These are phyloP conservation scores for Flagelloscypha sp. DNA, from an alignment of 768 basidiomycete genomes.

Conservation along the genomic window DNA sequence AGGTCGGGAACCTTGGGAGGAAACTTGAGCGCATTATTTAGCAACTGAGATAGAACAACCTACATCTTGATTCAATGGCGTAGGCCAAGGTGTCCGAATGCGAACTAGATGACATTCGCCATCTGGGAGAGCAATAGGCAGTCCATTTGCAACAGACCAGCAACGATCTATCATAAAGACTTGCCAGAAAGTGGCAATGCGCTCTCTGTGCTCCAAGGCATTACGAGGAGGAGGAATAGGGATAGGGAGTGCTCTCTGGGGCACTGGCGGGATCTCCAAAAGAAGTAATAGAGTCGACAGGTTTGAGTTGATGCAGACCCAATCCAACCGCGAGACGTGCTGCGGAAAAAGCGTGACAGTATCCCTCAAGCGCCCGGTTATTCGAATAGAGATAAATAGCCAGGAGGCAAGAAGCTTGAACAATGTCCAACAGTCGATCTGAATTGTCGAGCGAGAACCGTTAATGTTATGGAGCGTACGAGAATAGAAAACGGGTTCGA, in stretches of 20 bases:
- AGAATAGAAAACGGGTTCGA: conserved; percentile 42
- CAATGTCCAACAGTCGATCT: conserved; percentile 48
- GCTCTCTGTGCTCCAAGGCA: conserved; percentile 35
- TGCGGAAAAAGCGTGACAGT: conserved; percentile 51
- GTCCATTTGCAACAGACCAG: conserved; percentile 48
- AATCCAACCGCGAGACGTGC: conserved; percentile 54
- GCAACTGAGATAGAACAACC: conserved; percentile 12
- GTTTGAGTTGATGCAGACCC: conserved; percentile 47
- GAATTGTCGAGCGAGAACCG: conserved; percentile 43
- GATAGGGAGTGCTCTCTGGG: conserved; percentile 19
- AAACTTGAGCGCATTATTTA: neutral
- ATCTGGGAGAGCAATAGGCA: conserved; percentile 45
- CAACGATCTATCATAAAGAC: conserved; percentile 54
- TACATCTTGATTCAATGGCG: conserved; percentile 18
- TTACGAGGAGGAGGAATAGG: conserved; percentile 28
- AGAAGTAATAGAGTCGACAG: too few species aligned
- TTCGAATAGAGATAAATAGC: conserved; percentile 54
- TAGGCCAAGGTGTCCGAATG: conserved; percentile 49
- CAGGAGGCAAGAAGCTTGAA: conserved; percentile 53
- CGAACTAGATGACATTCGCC: conserved; percentile 37
- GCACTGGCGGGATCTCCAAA: too few species aligned
- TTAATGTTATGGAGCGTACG: conserved; percentile 43
- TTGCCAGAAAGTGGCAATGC: conserved; percentile 52
- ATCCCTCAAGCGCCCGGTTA: conserved; percentile 48
- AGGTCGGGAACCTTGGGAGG: conserved; percentile 9